Percentiles rank a stretch among this genome's conserved stretches.
phyloP scores from a whole-genome alignment of 352 stramenopile genomes.

The Detonula confervacea region DNA sequence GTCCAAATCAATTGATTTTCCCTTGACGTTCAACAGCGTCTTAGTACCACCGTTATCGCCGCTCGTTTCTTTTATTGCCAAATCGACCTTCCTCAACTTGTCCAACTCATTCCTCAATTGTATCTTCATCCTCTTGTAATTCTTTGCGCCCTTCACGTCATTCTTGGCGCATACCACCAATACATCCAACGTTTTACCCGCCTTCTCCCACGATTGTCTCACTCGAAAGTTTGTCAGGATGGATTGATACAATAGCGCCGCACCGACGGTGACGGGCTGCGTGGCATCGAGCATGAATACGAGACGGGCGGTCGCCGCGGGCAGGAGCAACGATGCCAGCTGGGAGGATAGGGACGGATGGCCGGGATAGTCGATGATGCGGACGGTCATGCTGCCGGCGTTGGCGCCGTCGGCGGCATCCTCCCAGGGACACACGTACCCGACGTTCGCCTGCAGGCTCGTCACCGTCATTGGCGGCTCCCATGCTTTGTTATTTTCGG shows the following conservation, averaged over 20 bases:
- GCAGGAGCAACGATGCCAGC: conserved; percentile 30
- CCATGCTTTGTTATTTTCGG: conserved; percentile 16
- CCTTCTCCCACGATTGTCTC: conserved; percentile 26
- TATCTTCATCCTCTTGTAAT: conserved; percentile 76
- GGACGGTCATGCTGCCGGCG: conserved; percentile 18
- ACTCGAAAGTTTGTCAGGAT: conserved; percentile 40
- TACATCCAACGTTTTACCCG: conserved; percentile 37
- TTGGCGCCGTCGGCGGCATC: conserved; percentile 1
- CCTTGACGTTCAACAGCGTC: conserved; percentile 22
- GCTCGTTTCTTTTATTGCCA: conserved; percentile 17
- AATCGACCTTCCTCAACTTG: conserved; percentile 55
- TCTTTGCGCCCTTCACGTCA: conserved; percentile 69
- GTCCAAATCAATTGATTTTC: too few relatives aligned
- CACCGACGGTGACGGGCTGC: conserved; percentile 59
- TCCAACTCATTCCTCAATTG: conserved; percentile 81
- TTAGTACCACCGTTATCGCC: not conserved
- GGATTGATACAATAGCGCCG: conserved; percentile 58
- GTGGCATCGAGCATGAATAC: conserved; percentile 76
- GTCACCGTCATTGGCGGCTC: conserved; percentile 53
- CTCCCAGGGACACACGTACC: conserved; percentile 27
- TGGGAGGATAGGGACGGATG: conserved; percentile 49
- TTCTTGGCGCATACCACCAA: conserved; percentile 72
- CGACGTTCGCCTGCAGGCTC: conserved; percentile 69
- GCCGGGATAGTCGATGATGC: conserved; percentile 75
- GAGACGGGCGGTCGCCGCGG: conserved; percentile 28